Conservation (phyloP, 306 rosid genomes). For the Cercis canadensis region DNA sequence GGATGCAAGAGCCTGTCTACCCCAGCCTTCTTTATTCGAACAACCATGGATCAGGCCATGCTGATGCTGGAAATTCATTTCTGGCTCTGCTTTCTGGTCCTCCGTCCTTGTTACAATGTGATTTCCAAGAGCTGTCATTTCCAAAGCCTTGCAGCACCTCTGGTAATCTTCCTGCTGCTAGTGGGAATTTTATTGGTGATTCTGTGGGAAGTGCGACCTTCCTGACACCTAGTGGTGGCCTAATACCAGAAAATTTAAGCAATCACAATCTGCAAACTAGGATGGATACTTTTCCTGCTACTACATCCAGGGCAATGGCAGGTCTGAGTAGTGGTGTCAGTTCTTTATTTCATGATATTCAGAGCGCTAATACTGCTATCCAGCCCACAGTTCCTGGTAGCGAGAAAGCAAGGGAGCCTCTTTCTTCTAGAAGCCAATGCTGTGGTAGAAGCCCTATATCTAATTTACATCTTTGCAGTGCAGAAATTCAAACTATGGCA, state of each 20-base stretch:
- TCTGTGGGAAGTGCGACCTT: conserved; percentile 33
- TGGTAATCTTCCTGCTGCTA: conserved; percentile 30
- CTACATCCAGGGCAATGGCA: conserved; percentile 33
- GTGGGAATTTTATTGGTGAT: conserved; percentile 35
- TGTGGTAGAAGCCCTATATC: conserved; percentile 9
- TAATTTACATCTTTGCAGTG: conserved; percentile 15
- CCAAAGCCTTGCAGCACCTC: conserved; percentile 22
- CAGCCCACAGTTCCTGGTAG: conserved; percentile 11
- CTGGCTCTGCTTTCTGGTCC: conserved; percentile 33
- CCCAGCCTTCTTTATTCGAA: conserved; percentile 16
- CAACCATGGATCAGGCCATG: conserved; percentile 23
- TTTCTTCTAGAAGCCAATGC: conserved; percentile 29
- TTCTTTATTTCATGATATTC: conserved; percentile 32
- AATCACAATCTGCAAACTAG: conserved; percentile 28
- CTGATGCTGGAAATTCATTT: conserved; percentile 35
- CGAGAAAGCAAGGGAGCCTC: conserved; percentile 32
- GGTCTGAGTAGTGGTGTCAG: conserved; percentile 15
- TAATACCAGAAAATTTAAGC: conserved; percentile 29
- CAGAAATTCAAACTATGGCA: conserved; percentile 32
- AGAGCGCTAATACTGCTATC: conserved; percentile 23
- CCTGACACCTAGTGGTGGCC: conserved; percentile 7
- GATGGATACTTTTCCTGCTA: conserved; percentile 14
- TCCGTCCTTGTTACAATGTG: conserved; percentile 26
- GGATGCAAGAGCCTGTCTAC: conserved; percentile 27
- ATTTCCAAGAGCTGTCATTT: conserved; percentile 28